phyloP scores from a whole-genome alignment of 345 rosid species.

The Dipteronia dyeriana region DNA sequence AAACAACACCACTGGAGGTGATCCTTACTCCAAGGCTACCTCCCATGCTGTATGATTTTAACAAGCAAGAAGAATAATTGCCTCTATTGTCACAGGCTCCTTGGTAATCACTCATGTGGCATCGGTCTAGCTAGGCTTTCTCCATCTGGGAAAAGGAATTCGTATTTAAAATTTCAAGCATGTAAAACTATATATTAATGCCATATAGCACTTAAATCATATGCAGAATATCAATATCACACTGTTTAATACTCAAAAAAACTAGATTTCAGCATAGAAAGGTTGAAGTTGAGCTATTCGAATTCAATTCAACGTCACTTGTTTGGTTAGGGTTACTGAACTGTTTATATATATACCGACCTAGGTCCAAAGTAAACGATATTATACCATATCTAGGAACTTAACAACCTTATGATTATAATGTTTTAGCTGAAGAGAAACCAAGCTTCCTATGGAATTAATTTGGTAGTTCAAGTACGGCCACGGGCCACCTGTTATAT shows the following conservation, averaged over 20 bases:
- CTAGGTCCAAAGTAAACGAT: no score
- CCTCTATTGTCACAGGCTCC: not conserved
- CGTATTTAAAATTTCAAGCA: not conserved
- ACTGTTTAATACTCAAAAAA: no score
- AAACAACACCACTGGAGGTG: slow-evolving; percentile 29
- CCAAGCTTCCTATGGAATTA: not conserved
- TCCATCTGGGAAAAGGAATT: not conserved
- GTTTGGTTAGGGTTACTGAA: no score
- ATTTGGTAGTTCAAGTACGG: not conserved
- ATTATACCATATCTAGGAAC: not conserved
- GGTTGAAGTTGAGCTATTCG: no score
- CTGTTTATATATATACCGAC: no score
- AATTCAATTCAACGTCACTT: no score
- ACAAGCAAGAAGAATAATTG: not conserved
- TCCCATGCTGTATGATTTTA: not conserved
- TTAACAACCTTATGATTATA: not conserved
- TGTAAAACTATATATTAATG: not conserved
- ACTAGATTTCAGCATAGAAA: no score
- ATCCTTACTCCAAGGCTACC: slow-evolving; percentile 25
- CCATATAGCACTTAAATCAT: not conserved
- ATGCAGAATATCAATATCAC: not conserved
- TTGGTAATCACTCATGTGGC: not conserved
- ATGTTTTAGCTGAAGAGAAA: not conserved
- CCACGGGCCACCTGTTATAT: not conserved
- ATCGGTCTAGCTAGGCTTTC: not conserved